Evolutionary conservation across 805 yeast species (phyloP).

Genomic region (Wickerhamiella musiphila): DNA sequence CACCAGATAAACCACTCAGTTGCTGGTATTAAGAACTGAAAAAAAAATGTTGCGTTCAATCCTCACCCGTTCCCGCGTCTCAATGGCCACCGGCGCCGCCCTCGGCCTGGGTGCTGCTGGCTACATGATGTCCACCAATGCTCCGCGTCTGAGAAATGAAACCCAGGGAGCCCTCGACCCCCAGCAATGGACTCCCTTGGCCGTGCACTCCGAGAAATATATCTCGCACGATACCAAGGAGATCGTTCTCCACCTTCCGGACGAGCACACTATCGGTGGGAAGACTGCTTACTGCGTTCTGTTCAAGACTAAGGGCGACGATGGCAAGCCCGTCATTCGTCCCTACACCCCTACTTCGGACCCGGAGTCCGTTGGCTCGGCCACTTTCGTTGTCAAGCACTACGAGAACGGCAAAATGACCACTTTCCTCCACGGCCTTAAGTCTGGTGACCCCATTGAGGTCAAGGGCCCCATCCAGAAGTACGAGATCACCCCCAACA

Average conservation of each 20-base stretch:
- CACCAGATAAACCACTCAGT: not conserved
- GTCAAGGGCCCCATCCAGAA: constrained; percentile 90
- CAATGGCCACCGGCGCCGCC: constrained; percentile 23
- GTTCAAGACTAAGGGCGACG: constrained; percentile 68
- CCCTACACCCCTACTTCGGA: constrained; percentile 71
- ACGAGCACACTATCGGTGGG: constrained; percentile 59
- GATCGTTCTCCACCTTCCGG: constrained; percentile 52
- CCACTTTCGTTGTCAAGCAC: constrained; percentile 68
- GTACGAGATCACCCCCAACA: constrained; percentile 82
- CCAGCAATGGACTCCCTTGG: constrained; percentile 22
- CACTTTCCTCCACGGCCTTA: constrained; percentile 48
- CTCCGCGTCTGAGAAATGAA: constrained; percentile 14
- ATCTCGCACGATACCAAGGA: constrained; percentile 32
- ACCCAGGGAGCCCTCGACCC: constrained; percentile 12
- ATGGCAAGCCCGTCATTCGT: constrained; percentile 76
- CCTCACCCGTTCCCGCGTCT: constrained; percentile 5
- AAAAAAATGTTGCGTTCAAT: constrained; percentile 3
- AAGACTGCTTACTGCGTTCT: constrained; percentile 62
- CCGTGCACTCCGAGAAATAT: constrained; percentile 11
- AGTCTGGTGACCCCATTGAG: constrained; percentile 63
- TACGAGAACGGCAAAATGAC: constrained; percentile 79
- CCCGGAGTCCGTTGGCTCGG: constrained; percentile 46
- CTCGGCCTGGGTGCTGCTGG: constrained; percentile 28
- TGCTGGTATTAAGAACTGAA: no score
- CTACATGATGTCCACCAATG: constrained; percentile 22